Evolutionary conservation across 345 rosid species (phyloP).

Genomic region (Hibiscus mutabilis): DNA sequence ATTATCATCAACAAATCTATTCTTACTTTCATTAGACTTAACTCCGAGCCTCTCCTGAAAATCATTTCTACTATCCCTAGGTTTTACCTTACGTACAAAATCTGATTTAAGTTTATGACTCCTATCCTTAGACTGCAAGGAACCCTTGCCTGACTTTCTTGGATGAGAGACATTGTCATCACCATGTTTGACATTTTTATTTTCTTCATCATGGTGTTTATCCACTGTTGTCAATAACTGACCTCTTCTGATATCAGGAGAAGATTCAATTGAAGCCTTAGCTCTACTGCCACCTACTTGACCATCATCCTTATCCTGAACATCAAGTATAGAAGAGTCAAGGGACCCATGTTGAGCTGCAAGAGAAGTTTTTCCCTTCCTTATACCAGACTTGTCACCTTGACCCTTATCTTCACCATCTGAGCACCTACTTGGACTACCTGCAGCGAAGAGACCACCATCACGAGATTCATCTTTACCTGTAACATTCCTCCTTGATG

Average conservation of each 20-base stretch:
- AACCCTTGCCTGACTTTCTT: constrained; percentile 57
- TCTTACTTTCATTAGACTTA: constrained; percentile 36
- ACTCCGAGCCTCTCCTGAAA: constrained; percentile 30
- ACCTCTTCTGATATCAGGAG: constrained; percentile 32
- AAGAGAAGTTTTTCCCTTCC: constrained; percentile 33
- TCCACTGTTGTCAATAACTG: constrained; percentile 26
- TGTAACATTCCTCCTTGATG: constrained; percentile 26
- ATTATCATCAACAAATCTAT: constrained; percentile 37
- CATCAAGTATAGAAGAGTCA: constrained; percentile 40
- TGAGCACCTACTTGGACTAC: constrained; percentile 40
- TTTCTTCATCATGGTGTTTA: constrained; percentile 32
- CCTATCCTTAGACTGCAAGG: constrained; percentile 62
- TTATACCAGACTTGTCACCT: constrained; percentile 49
- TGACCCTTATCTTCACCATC: constrained; percentile 56
- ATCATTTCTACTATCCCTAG: constrained; percentile 36
- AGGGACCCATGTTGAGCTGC: constrained; percentile 32
- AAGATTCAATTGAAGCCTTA: constrained; percentile 31
- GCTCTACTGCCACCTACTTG: constrained; percentile 33
- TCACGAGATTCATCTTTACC: constrained; percentile 38
- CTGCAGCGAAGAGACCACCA: constrained; percentile 27
- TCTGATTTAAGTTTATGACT: constrained; percentile 40
- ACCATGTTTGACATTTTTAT: constrained; percentile 37
- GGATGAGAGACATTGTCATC: constrained; percentile 36
- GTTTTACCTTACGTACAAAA: constrained; percentile 33
- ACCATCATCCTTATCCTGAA: constrained; percentile 38